Percentiles rank a stretch among this genome's conserved stretches.
phyloP scores from a whole-genome alignment of 805 yeast genomes.

The Candida anglica region DNA sequence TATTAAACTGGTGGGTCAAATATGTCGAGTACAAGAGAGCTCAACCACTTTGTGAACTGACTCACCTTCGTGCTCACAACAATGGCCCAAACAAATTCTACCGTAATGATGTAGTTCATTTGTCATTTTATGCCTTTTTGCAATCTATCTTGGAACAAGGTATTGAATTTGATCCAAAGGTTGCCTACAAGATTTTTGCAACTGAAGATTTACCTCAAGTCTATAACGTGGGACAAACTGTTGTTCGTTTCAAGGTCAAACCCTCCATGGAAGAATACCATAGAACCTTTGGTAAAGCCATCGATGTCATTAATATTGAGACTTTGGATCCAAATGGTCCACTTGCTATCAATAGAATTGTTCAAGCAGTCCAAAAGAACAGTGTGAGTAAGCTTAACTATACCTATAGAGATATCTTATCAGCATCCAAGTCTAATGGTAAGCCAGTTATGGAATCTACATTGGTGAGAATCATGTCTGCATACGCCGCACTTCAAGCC shows the following conservation, averaged over 20 bases:
- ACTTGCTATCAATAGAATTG: constrained; percentile 17
- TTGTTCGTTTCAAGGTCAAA: constrained; percentile 1
- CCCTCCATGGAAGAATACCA: constrained; percentile 1
- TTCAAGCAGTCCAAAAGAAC: constrained; percentile 13
- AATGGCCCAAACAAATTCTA: constrained; percentile 4
- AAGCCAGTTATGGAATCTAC: constrained; percentile 37
- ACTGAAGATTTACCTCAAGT: constrained; percentile 16
- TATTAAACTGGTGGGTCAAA: constrained; percentile 31
- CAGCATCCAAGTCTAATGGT: constrained; percentile 18
- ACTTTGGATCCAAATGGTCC: constrained; percentile 32
- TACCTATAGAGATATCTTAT: constrained; percentile 21
- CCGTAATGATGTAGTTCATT: constrained; percentile 14
- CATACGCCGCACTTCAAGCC: constrained; percentile 33
- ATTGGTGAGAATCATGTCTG: constrained; percentile 42
- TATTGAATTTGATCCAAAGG: constrained; percentile 16
- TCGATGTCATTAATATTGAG: constrained; percentile 12
- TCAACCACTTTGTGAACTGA: constrained; percentile 1
- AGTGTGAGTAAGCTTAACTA: constrained; percentile 15
- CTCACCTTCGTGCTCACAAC: neutral
- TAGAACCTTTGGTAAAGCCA: constrained; percentile 5
- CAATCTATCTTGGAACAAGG: constrained; percentile 22
- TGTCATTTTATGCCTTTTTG: constrained; percentile 33
- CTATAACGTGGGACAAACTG: constrained; percentile 1
- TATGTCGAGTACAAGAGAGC: constrained; percentile 21
- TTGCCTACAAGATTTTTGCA: constrained; percentile 25